A percentile compares a stretch with the other conserved stretches of the same genome.
phyloP scores from a whole-genome alignment of 768 basidiomycete genomes.

The Lactifluus piperatus region DNA sequence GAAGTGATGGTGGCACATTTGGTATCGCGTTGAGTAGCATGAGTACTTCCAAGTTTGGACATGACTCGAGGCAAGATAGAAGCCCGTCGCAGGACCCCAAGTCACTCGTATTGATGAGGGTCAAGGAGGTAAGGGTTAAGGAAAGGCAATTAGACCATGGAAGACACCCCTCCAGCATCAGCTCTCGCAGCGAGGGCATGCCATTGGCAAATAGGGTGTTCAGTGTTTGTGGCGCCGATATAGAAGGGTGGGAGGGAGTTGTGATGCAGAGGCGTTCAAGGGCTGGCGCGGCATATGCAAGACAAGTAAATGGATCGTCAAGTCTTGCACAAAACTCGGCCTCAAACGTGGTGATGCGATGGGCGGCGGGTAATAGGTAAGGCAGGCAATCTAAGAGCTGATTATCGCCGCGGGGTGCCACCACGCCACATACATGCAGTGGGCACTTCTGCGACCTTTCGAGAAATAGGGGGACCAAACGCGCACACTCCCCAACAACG shows the following conservation, averaged over 20 bases:
- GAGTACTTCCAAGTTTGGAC: constrained; percentile 3
- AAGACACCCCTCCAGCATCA: neutral
- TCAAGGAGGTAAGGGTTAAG: neutral
- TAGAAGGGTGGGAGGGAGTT: neutral
- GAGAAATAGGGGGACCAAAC: neutral
- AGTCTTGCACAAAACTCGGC: neutral
- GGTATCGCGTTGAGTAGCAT: neutral
- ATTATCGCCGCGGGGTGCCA: neutral
- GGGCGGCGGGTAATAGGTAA: neutral
- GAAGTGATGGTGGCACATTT: neutral
- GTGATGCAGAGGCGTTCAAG: neutral
- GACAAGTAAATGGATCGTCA: neutral
- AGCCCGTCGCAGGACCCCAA: neutral
- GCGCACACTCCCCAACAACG: neutral
- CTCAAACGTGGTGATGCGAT: neutral
- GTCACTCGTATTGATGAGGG: neutral
- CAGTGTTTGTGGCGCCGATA: neutral
- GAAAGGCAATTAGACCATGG: neutral
- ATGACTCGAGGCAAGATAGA: neutral
- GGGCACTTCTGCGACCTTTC: neutral
- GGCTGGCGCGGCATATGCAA: neutral
- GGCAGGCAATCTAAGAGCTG: neutral
- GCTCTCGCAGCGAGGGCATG: neutral
- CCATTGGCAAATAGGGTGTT: neutral
- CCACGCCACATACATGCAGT: neutral